Evolutionary conservation across 225 moss, liverwort and hornwort genomes (phyloP), one percentile per base, ranked within the genome.

Genomic region (Pseudoscleropodium purum): DNA sequence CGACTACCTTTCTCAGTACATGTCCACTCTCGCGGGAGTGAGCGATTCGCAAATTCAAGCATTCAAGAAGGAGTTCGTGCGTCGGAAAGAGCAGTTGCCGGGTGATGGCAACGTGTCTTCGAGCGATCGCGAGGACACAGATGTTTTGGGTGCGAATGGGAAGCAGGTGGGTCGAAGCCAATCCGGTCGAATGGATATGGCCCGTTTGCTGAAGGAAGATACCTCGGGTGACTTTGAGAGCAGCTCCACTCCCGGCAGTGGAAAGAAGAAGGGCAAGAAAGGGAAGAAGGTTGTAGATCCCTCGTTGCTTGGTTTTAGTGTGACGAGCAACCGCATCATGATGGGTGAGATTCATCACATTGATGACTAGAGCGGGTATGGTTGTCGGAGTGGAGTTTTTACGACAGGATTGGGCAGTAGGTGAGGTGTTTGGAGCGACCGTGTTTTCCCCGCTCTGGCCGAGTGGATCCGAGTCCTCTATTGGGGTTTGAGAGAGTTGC

Each of bases 281-380:
- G 97, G 96, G 49, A 97, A 97, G 92, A 99, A 99, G 93, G 98
- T 96, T 45, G 97, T 99, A 21, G 96, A 99, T 93, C 98, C 98
- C 21, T 96, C 97, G 56, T 85, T 99, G 89, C 92, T 99, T 56
- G 96, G 97, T 23, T 99, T 99, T 79, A 99, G 96, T 91, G 98
- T 99, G 57, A 96, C 96, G 34, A 98, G 98, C 92, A 98, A 96
- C 89, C 98, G 98, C 90, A 98, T 98, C 59, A 97, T 98, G 98
- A 98, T 97, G 98, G 98, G 98, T 84, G 98, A 98, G 91, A 98
- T 98, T 86, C 98, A 97, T 90, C 97, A 97, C 90, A 91, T 98
- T 90, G 98, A 98, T 88, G 98, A 98, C 86, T 98, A 97, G 90
- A 76, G 89, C 64, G 82, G 16, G 2, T 41, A 20, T 16, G 15